phyloP scores from a whole-genome alignment of 495 filamentous ascomycete genomes.

The Glarea lozoyensis region DNA sequence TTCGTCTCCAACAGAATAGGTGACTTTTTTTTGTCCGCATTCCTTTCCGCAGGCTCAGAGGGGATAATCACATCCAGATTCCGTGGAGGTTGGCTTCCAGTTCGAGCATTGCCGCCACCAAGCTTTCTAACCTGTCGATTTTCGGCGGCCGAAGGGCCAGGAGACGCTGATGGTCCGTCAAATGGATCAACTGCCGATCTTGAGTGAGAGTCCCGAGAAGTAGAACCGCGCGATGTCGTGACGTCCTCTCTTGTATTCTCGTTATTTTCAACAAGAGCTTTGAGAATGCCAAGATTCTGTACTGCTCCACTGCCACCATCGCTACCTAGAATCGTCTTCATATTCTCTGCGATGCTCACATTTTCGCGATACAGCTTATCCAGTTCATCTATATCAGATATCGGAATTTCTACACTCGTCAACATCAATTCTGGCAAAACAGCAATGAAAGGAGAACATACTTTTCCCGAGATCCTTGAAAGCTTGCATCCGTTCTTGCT shows the following conservation, averaged over 20 bases:
- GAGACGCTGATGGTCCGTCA: constrained; percentile 62
- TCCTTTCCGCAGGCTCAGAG: constrained; percentile 8
- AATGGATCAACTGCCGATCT: constrained; percentile 55
- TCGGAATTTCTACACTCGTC: constrained; percentile 17
- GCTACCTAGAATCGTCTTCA: constrained; percentile 47
- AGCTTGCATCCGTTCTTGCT: constrained; percentile 41
- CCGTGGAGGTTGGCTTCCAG: constrained; percentile 41
- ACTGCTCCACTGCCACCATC: constrained; percentile 47
- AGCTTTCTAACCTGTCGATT: constrained; percentile 21
- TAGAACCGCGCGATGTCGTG: constrained; percentile 17
- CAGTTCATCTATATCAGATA: constrained; percentile 33
- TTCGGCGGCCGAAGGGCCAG: constrained; percentile 51
- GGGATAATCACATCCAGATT: constrained; percentile 1
- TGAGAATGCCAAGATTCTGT: constrained; percentile 50
- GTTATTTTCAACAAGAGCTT: constrained; percentile 37
- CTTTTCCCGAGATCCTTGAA: constrained; percentile 35
- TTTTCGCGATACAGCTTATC: constrained; percentile 53
- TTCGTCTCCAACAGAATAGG: constrained; percentile 62
- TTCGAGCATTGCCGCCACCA: constrained; percentile 25
- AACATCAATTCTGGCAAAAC: neutral
- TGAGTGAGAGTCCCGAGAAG: constrained; percentile 47
- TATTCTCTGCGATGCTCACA: constrained; percentile 53
- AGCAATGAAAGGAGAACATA: neutral
- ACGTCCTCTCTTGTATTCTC: constrained; percentile 10
- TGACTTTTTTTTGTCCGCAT: constrained; percentile 31